Evolutionary conservation across 208 protist species (phyloP).

Genomic region (Angomonas deanei): DNA sequence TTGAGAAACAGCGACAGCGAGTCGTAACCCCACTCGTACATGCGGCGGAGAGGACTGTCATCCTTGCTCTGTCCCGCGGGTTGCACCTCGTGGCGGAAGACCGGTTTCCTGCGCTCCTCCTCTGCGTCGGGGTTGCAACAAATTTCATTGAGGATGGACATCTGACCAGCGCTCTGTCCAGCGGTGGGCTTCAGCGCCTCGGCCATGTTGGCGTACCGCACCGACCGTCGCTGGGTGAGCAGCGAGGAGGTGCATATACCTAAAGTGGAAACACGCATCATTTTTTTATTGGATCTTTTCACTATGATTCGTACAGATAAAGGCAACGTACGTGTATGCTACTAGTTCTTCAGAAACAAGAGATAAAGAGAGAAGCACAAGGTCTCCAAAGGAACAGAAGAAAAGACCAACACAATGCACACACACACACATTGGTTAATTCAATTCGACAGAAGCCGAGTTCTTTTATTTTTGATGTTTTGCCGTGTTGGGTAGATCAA

Average conservation of each 20-base stretch:
- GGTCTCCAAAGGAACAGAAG: no score
- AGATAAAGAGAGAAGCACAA: no score
- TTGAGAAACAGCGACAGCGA: slow-evolving; percentile 84
- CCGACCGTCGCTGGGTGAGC: slow-evolving; percentile 24
- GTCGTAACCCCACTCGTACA: slow-evolving; percentile 86
- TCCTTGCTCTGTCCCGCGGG: slow-evolving; percentile 14
- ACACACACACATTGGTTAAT: no score
- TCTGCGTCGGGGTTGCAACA: slow-evolving; percentile 82
- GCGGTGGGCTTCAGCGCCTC: slow-evolving; percentile 70
- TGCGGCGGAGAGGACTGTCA: slow-evolving; percentile 52
- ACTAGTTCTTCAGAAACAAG: no score
- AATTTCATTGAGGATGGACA: slow-evolving; percentile 82
- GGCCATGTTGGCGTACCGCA: slow-evolving; percentile 79
- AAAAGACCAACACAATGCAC: no score
- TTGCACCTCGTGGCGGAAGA: slow-evolving; percentile 67
- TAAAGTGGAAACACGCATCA: background rate
- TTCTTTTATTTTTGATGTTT: background rate
- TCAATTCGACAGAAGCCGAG: background rate
- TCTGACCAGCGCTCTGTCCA: slow-evolving; percentile 75
- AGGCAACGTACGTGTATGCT: background rate
- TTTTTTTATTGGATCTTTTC: background rate
- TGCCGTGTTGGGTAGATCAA: no score
- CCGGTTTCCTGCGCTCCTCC: slow-evolving; percentile 77
- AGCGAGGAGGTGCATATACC: background rate
- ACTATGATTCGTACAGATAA: background rate